These are phyloP conservation scores for Fusarium nodosum DNA, from an alignment of 2,329 filamentous ascomycete species.

Conservation along the genomic window DNA sequence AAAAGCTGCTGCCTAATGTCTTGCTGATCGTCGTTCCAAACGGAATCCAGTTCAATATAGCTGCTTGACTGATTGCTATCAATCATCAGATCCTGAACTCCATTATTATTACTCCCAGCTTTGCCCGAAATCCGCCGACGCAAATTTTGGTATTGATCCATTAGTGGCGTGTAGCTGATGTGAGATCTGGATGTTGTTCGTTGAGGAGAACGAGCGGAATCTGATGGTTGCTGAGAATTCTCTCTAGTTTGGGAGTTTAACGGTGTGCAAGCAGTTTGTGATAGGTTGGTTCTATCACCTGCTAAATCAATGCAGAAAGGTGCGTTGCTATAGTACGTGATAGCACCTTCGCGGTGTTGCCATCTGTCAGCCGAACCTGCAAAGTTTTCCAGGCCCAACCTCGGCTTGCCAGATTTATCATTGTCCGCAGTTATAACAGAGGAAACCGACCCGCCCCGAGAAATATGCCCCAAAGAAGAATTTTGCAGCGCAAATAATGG, in stretches of 20 bases:
- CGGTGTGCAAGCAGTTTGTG: slow-evolving; percentile 57
- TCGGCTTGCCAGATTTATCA: slow-evolving; percentile 63
- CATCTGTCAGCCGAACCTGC: slow-evolving; percentile 64
- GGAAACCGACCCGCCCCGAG: slow-evolving; percentile 63
- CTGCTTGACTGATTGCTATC: slow-evolving; percentile 51
- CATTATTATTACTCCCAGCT: slow-evolving; percentile 42
- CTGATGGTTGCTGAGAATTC: slow-evolving; percentile 18
- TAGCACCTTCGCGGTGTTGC: slow-evolving; percentile 75
- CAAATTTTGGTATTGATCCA: slow-evolving; percentile 50
- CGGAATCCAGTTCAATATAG: slow-evolving; percentile 60
- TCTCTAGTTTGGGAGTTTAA: slow-evolving; percentile 57
- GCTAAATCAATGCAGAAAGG: slow-evolving; percentile 85
- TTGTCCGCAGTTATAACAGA: slow-evolving; percentile 63
- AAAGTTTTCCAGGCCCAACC: slow-evolving; percentile 62
- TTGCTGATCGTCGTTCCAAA: slow-evolving; percentile 61
- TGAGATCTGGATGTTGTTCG: slow-evolving; percentile 66
- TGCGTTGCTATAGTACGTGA: slow-evolving; percentile 86
- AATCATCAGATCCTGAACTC: slow-evolving; percentile 52
- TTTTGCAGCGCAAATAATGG: slow-evolving; percentile 69
- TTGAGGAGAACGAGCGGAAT: slow-evolving; percentile 44
- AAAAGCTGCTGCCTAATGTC: slow-evolving; percentile 56
- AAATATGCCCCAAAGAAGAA: slow-evolving; percentile 62
- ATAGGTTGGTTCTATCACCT: slow-evolving; percentile 69
- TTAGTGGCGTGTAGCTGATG: slow-evolving; percentile 64
- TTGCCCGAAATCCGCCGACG: slow-evolving; percentile 30